Percentiles rank a stretch among this genome's conserved stretches.
These are phyloP conservation scores for Syzygium malaccense DNA, from an alignment of 441 rosid genomes.

Conservation along the genomic window DNA sequence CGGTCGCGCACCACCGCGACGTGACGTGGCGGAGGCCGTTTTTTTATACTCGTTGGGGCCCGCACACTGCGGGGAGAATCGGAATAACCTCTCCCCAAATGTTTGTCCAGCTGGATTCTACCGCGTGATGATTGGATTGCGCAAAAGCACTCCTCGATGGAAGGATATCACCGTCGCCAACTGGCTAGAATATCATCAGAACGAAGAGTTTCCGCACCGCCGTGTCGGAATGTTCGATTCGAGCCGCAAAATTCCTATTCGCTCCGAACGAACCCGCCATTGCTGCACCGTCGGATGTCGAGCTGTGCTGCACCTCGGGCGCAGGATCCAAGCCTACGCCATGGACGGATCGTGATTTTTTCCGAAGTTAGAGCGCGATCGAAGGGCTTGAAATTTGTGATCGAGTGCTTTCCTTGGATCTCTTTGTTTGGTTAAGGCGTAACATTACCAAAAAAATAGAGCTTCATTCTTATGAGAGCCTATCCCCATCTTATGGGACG, in stretches of 20 bases:
- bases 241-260: neutral
- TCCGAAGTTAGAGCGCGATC: too few relatives aligned
- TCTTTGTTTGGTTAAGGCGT: too few relatives aligned
- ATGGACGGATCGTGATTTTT: too few relatives aligned
- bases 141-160: neutral
- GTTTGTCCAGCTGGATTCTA: neutral
- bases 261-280: rapidly evolving
- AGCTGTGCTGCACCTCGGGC: rapidly evolving
- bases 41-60: neutral
- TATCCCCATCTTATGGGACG: too few relatives aligned
- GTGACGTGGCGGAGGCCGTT: neutral
- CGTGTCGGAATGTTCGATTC: neutral
- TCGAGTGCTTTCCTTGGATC: too few relatives aligned
- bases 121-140: neutral
- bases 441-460: too few relatives aligned
- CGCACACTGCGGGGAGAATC: neutral
- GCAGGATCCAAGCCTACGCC: rapidly evolving
- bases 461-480: too few relatives aligned
- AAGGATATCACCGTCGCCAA: too few relatives aligned
- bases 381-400: rapidly evolving
- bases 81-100: neutral
- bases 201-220: rapidly evolving
- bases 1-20: neutral
- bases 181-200: neutral
- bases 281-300: rapidly evolving